Evolutionary conservation across 2,329 filamentous ascomycete genomes (phyloP).

Genomic region (Xylariaceae sp.): DNA sequence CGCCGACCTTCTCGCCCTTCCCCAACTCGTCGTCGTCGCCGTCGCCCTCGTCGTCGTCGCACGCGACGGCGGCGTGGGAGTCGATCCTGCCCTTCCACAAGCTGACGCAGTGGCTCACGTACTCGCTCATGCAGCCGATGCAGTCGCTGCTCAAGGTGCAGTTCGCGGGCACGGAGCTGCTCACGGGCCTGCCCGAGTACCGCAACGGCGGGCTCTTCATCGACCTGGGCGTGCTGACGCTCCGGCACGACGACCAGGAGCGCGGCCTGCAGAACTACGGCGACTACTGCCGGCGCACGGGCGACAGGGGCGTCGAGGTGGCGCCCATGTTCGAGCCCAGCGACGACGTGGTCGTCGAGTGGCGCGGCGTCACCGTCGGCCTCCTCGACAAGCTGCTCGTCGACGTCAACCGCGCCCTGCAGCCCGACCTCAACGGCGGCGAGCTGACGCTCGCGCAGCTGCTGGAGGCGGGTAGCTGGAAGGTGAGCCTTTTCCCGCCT

Average conservation of each 20-base stretch:
- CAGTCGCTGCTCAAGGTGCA: slow-evolving; percentile 70
- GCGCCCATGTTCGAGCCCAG: slow-evolving; percentile 64
- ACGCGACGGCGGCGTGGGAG: slow-evolving; percentile 49
- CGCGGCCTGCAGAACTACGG: slow-evolving; percentile 64
- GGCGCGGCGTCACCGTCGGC: slow-evolving; percentile 67
- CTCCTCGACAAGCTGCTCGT: slow-evolving; percentile 63
- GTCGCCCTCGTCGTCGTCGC: slow-evolving; percentile 5
- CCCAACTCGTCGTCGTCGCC: slow-evolving; percentile 27
- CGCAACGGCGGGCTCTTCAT: slow-evolving; percentile 86
- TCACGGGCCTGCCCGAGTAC: slow-evolving; percentile 87
- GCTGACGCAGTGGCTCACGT: slow-evolving; percentile 88
- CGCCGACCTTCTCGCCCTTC: slow-evolving; percentile 44
- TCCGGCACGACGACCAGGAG: slow-evolving; percentile 63
- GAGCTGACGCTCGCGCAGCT: slow-evolving; percentile 79
- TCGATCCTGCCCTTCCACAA: slow-evolving; percentile 89
- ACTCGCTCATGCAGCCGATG: slow-evolving; percentile 91
- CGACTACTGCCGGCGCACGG: slow-evolving; percentile 63
- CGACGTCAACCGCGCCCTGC: slow-evolving; percentile 61
- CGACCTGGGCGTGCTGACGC: slow-evolving; percentile 69
- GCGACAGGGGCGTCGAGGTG: slow-evolving; percentile 51
- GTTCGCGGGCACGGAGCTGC: slow-evolving; percentile 71
- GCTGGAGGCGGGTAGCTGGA: slow-evolving; percentile 95
- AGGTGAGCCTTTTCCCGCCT: slow-evolving; percentile 42
- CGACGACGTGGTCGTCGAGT: slow-evolving; percentile 74
- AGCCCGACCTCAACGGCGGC: slow-evolving; percentile 54